Evolutionary conservation across 2,329 filamentous ascomycete species (phyloP), one percentile per base, ranked within the genome.

Genomic region (Neonectria neomacrospora): DNA sequence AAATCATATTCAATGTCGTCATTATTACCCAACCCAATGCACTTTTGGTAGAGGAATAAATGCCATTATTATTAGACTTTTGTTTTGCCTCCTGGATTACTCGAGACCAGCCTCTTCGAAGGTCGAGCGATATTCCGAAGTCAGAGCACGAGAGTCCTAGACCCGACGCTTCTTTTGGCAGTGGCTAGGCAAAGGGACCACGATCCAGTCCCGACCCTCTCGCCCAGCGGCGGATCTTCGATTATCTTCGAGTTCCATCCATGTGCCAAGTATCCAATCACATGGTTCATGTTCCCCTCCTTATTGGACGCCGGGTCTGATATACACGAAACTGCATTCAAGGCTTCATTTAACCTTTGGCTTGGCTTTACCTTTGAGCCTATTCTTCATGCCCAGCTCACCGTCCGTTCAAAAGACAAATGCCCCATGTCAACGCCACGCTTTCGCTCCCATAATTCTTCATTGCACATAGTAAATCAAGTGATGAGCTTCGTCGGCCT

Each of bases 391-490:
- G 41, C 54, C 20, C 39, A 44, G 41, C 54, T 28, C 30, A 44
- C 41, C 18, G 23, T 37, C 37, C 22, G 32, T 64, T 64, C 30
- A 44, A 54, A 32, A 56, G 42, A 42, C 47, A 55, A 56, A 61
- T 59, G 44, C 41, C 50, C 50, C 53, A 57, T 53, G 22, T 55
- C 61, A 66, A 69, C 67, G 55, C 64, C 69, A 54, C 55, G 67
- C 65, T 68, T n/a, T 66, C 37, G 50, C 44, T 48, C 48, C 54
- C 55, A 55, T 63, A 51, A 58, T 53, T 53, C 54, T 50, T 45
- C 54, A 57, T 34, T 63, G 51, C 51, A 63, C 55, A 63, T 55
- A 63, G 52, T 65, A 63, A 37, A 71, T 63, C 28, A 52, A 67
- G 56, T 59, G 50, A 26, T 60, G 51, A 64, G 26, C 41, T 45